A percentile compares a stretch with the other conserved stretches of the same genome.
phyloP scores from a whole-genome alignment of 805 yeast species.

The Lachancea quebecensis region DNA sequence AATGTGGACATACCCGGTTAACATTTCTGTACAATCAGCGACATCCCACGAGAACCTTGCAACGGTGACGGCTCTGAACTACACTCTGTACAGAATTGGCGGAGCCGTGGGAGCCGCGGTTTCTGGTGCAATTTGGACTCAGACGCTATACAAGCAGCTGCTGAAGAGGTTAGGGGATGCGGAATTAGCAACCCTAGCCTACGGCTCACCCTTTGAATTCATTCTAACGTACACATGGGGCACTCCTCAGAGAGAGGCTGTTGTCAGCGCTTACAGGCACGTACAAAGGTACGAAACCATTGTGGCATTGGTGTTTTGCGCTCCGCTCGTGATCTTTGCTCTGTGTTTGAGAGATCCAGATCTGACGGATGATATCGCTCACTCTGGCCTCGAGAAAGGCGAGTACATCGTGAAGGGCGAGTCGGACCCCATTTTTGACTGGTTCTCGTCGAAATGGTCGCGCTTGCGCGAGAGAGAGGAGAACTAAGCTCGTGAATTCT shows the following conservation, averaged over 20 bases:
- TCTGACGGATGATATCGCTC: conserved; percentile 23
- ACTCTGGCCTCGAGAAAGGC: conserved; percentile 23
- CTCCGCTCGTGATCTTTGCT: conserved; percentile 21
- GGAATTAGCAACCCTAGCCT: conserved; percentile 40
- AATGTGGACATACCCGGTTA: conserved; percentile 48
- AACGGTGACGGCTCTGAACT: conserved; percentile 50
- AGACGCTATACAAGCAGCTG: conserved; percentile 43
- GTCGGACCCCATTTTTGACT: conserved; percentile 19
- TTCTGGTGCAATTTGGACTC: conserved; percentile 71
- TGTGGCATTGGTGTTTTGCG: conserved; percentile 30
- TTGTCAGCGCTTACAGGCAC: conserved; percentile 51
- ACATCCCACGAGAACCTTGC: conserved; percentile 66
- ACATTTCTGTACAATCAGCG: conserved; percentile 53
- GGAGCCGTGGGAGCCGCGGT: conserved; percentile 56
- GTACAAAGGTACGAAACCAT: conserved; percentile 53
- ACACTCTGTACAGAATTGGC: conserved; percentile 57
- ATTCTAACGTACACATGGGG: conserved; percentile 50
- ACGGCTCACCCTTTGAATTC: conserved; percentile 48
- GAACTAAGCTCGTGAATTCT: no score
- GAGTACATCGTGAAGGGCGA: conserved; percentile 14
- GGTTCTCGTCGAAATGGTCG: conserved; percentile 8
- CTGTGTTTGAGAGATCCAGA: conserved; percentile 24
- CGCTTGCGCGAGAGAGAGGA: not conserved
- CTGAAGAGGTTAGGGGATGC: conserved; percentile 31
- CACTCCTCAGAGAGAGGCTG: conserved; percentile 50